Evolutionary conservation across 148 eudicot genomes (phyloP), one percentile per base, ranked within the genome.

Genomic region (Rhododendron williamsianum): DNA sequence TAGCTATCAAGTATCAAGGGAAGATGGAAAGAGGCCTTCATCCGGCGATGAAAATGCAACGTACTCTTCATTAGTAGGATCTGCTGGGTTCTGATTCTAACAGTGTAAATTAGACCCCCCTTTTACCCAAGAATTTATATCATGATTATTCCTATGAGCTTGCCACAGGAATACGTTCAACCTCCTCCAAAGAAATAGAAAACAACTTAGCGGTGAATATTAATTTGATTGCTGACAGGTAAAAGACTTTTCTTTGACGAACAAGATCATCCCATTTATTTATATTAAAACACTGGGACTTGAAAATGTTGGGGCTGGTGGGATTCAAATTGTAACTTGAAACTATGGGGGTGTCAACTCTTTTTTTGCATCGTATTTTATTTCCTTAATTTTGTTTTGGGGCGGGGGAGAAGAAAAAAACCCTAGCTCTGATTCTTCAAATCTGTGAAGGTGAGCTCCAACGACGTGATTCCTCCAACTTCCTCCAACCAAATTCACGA

Each of bases 11-110:
- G 52, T 81, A 51, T 86, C 91, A n/a, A 91, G 81, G 86, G 88
- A 36, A n/a, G 72, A 81, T n/a, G 88, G 85, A 58, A 88, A 83
- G 84, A 90, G 56, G 60, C 51, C 82, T 8, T n/a, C 43, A 35
- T 49, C 85, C 43, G 73, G 87, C 16, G 99, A 97, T 92, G 99
- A 97, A 88, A 93, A 97, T 89, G 96, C 93, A 41, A 89, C 92
- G 3, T 97, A 97, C 88, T 91, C 98, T 43, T 92, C 99, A 35
- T 87, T 97, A 84, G 98, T 97, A 48, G 98, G 91, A 65, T 97
- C 99, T 35, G 84, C 93, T 67, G 99, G 99, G 79, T 95, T 94
- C 87, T 97, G 86, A 91, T 71, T 71, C 38, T 11, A 11, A n/a
- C 12, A 1, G 13, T 51, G 9, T 16, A 41, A 43, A 38, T 9